phyloP scores from a whole-genome alignment of 768 basidiomycete genomes.

The Russula sp. region DNA sequence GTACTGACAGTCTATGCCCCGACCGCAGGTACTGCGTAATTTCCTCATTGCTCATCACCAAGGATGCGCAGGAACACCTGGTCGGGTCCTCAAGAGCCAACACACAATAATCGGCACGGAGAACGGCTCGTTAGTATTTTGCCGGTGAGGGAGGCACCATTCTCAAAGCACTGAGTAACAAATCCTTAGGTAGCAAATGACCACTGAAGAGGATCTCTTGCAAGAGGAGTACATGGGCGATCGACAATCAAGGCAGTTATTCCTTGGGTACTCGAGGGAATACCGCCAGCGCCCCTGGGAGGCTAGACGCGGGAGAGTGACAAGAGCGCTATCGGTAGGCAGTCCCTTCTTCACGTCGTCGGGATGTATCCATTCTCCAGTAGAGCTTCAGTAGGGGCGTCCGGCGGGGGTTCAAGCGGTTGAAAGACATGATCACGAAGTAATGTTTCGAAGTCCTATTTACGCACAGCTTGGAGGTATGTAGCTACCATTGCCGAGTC shows the following conservation, averaged over 20 bases:
- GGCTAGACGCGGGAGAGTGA: neutral
- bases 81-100: neutral
- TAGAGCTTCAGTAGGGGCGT: constrained; percentile 14
- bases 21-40: neutral
- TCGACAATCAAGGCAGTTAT: constrained; percentile 14
- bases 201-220: constrained; percentile 21
- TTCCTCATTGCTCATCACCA: neutral
- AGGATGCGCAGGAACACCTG: constrained; percentile 18
- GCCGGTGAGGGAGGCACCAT: constrained; percentile 8
- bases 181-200: constrained; percentile 17
- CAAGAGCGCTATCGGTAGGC: constrained; percentile 6
- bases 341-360: neutral
- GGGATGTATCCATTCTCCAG: constrained; percentile 1
- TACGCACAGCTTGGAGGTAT: neutral
- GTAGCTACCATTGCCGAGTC: neutral
- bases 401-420: constrained; percentile 11
- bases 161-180: neutral
- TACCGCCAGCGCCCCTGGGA: neutral
- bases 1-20: neutral
- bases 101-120: neutral
- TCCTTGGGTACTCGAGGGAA: constrained; percentile 10
- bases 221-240: constrained; percentile 19
- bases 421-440: constrained; percentile 16
- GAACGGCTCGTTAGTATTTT: constrained; percentile 10
- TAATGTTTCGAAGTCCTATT: neutral